Evolutionary conservation across 179 eudicot genomes (phyloP).

Genomic region (Monotropa hypopitys): DNA sequence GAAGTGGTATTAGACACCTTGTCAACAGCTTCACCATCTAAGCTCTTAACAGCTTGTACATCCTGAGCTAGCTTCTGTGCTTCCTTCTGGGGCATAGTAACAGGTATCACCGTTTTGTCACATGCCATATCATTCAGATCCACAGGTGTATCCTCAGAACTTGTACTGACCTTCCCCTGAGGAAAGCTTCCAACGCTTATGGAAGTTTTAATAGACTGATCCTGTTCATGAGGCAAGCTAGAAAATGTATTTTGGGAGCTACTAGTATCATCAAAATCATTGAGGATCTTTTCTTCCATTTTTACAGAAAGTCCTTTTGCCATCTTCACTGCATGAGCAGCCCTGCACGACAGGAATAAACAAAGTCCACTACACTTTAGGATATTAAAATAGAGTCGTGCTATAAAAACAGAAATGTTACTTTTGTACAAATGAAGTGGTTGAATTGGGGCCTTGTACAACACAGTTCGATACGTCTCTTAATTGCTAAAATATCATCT

Average conservation of each 20-base stretch:
- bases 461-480: neutral
- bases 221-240: constrained; percentile 86
- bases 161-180: constrained; percentile 64
- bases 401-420: neutral
- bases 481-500: neutral
- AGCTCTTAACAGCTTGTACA: constrained; percentile 22
- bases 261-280: constrained; percentile 62
- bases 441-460: neutral
- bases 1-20: constrained; percentile 28
- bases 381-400: neutral
- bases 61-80: constrained; percentile 17
- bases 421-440: neutral
- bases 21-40: constrained; percentile 32
- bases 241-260: constrained; percentile 87
- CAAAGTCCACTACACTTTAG: neutral
- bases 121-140: constrained; percentile 20
- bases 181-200: constrained; percentile 70
- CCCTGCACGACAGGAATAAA: constrained; percentile 43
- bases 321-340: constrained; percentile 81
- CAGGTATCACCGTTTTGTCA: constrained; percentile 20
- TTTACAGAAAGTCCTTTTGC: constrained; percentile 63
- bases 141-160: constrained; percentile 69
- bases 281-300: constrained; percentile 56
- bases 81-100: constrained; percentile 17
- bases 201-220: constrained; percentile 73